Percentiles rank a stretch among this genome's conserved stretches.
phyloP scores from a whole-genome alignment of 306 rosid genomes.

The Castanea crenata region DNA sequence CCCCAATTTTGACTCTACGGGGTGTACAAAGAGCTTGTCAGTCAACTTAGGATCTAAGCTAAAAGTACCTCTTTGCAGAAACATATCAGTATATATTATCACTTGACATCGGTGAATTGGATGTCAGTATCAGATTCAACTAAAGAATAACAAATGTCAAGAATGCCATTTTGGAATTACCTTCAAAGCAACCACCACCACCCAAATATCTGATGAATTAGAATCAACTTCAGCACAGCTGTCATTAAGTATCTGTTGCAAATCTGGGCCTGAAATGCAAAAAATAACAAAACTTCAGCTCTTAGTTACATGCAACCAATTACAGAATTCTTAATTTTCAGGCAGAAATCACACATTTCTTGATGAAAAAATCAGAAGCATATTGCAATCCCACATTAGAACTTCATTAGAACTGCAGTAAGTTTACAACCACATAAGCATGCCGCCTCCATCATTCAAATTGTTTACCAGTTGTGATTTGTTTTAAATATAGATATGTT shows the following conservation, averaged over 20 bases:
- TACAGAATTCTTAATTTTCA: not conserved
- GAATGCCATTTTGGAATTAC: constrained; percentile 27
- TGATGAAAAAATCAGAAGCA: not conserved
- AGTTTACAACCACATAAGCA: not conserved
- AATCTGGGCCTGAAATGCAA: constrained; percentile 49
- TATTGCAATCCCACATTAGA: not conserved
- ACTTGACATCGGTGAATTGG: not conserved
- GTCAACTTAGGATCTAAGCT: not conserved
- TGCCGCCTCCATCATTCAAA: not conserved
- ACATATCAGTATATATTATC: not conserved
- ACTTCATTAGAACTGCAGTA: not conserved
- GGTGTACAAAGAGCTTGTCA: not conserved
- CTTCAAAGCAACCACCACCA: constrained; percentile 93
- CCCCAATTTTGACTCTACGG: not conserved
- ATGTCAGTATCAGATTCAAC: not conserved
- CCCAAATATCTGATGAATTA: constrained; percentile 89
- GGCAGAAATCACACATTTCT: not conserved
- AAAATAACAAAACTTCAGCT: constrained; percentile 13
- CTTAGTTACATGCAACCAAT: not conserved
- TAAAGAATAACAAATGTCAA: constrained; percentile 11
- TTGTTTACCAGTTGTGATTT: not conserved
- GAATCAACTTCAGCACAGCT: constrained; percentile 69
- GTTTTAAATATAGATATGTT: too few species aligned
- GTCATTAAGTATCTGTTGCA: constrained; percentile 69
- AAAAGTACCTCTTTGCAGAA: not conserved